Conservation (phyloP, 2,329 filamentous ascomycete genomes). For the Thielaviopsis cerberus region DNA sequence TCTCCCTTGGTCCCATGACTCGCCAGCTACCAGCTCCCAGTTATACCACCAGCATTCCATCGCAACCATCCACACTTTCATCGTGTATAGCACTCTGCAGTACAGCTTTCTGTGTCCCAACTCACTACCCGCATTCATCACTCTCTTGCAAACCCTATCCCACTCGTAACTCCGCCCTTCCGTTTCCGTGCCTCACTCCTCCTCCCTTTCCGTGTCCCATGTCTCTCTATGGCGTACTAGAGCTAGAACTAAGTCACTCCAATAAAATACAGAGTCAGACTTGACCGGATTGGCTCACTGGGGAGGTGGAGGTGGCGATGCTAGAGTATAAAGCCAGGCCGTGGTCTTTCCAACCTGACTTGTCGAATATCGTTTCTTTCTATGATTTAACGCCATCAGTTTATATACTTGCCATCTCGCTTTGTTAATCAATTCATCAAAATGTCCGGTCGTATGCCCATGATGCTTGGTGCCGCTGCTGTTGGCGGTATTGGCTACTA, state of each 20-base stretch:
- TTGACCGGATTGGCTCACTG: background rate
- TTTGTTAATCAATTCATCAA: conserved; percentile 14
- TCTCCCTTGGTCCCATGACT: background rate
- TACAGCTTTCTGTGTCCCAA: too few species aligned
- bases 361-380: background rate
- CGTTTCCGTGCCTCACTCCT: background rate
- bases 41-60: background rate
- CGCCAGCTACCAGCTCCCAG: background rate
- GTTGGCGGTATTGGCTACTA: conserved; percentile 68
- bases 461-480: conserved; percentile 40
- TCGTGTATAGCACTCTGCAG: background rate
- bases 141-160: background rate
- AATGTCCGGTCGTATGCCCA: conserved; percentile 29
- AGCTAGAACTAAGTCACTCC: too few species aligned
- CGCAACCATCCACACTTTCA: too few species aligned
- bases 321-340: background rate
- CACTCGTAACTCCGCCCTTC: background rate
- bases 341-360: background rate
- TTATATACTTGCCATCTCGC: background rate
- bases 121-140: background rate
- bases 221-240: too few species aligned
- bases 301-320: background rate
- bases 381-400: too few species aligned
- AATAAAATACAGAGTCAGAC: background rate
- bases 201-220: background rate